phyloP scores from a whole-genome alignment of 106 monocot species.

The Allium fistulosum region DNA sequence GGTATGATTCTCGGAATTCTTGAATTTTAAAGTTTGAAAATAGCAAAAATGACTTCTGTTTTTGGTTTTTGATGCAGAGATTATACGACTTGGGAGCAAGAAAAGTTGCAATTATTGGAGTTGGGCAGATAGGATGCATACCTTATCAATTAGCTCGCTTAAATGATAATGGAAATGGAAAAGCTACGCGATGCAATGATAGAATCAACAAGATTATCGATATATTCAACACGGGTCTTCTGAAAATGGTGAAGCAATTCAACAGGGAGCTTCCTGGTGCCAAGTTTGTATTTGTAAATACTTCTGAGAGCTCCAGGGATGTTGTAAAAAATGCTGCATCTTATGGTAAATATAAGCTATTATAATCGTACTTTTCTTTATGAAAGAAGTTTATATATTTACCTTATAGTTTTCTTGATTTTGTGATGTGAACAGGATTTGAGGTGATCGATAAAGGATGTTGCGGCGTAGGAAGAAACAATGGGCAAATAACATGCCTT shows the following conservation, averaged over 20 bases:
- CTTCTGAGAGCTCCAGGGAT: slow-evolving; percentile 53
- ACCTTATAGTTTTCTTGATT: neutral
- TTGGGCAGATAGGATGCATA: slow-evolving; percentile 86
- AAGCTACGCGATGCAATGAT: slow-evolving; percentile 37
- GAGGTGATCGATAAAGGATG: slow-evolving; percentile 56
- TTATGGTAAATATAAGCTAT: slow-evolving; percentile 21
- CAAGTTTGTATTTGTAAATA: slow-evolving; percentile 55
- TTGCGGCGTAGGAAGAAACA: slow-evolving; percentile 90
- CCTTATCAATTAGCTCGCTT: slow-evolving; percentile 74
- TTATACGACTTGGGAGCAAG: slow-evolving; percentile 73
- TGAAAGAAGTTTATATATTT: neutral
- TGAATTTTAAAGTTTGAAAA: neutral
- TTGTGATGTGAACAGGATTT: slow-evolving; percentile 32
- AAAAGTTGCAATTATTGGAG: slow-evolving; percentile 41
- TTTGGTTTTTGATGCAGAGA: slow-evolving; percentile 19
- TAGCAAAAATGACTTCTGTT: neutral
- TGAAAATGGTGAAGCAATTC: slow-evolving; percentile 39
- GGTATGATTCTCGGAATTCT: slow-evolving; percentile 9
- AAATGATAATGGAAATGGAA: neutral
- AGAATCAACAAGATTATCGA: slow-evolving; percentile 54
- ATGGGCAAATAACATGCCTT: slow-evolving; percentile 84
- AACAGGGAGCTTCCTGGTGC: slow-evolving; percentile 35
- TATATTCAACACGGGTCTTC: slow-evolving; percentile 52
- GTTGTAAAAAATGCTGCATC: slow-evolving; percentile 40
- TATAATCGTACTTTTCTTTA: neutral